phyloP scores from a whole-genome alignment of 2,329 filamentous ascomycete species.

The Penicillium carneum region DNA sequence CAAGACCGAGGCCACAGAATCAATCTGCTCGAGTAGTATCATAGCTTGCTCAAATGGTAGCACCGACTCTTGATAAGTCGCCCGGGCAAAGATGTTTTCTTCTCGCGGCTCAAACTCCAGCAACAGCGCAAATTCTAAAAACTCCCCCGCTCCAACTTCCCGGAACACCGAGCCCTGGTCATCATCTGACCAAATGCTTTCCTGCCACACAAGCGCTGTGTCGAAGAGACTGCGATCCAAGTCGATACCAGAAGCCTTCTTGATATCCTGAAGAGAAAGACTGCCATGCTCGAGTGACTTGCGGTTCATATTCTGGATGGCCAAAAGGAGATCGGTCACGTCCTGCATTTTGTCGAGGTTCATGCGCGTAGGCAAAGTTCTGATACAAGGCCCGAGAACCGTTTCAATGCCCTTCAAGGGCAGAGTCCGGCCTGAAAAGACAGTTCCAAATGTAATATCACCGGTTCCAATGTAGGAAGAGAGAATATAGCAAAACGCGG shows the following conservation, averaged over 20 bases:
- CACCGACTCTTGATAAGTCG: conserved; percentile 62
- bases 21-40: conserved; percentile 68
- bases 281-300: conserved; percentile 69
- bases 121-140: conserved; percentile 76
- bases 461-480: conserved; percentile 67
- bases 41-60: conserved; percentile 65
- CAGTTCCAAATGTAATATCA: conserved; percentile 77
- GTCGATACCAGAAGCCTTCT: conserved; percentile 63
- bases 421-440: conserved; percentile 82
- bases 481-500: conserved; percentile 72
- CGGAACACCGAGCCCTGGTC: conserved; percentile 54
- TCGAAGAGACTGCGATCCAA: conserved; percentile 71
- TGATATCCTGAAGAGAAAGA: conserved; percentile 73
- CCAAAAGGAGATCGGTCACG: conserved; percentile 67
- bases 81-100: conserved; percentile 58
- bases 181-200: conserved; percentile 62
- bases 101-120: conserved; percentile 74
- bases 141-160: conserved; percentile 70
- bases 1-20: conserved; percentile 58
- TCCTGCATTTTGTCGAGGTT: conserved; percentile 62
- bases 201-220: conserved; percentile 82
- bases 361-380: conserved; percentile 75
- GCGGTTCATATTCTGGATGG: conserved; percentile 71
- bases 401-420: conserved; percentile 73
- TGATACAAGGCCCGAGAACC: conserved; percentile 80